These are phyloP conservation scores for Lentinula aciculospora DNA, from an alignment of 768 basidiomycete species.

Conservation along the genomic window DNA sequence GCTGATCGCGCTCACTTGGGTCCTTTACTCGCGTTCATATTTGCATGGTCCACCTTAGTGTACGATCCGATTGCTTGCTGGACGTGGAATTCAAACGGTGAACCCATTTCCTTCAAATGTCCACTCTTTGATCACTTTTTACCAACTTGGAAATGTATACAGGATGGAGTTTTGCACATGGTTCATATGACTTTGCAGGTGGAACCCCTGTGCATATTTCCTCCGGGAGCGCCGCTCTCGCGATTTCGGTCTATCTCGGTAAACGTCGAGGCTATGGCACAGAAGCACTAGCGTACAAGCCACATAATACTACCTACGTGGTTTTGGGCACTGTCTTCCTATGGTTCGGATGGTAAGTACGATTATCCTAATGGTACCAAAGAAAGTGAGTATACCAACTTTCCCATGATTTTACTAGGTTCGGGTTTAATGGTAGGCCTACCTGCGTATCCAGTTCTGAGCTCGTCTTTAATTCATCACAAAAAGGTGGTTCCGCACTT, in stretches of 20 bases:
- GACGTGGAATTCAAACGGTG: constrained; percentile 85
- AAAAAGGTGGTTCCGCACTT: not conserved
- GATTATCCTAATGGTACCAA: not conserved
- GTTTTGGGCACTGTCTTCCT: constrained; percentile 88
- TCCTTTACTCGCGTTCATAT: constrained; percentile 85
- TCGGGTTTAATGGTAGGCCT: constrained; percentile 91
- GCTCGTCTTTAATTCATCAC: not conserved
- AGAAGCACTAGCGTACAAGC: constrained; percentile 84
- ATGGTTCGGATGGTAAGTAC: constrained; percentile 77
- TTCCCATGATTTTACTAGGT: constrained; percentile 19
- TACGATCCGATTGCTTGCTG: constrained; percentile 96
- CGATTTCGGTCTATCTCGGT: constrained; percentile 87
- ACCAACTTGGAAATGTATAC: not conserved
- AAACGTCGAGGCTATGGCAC: constrained; percentile 91
- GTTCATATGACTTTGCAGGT: constrained; percentile 89
- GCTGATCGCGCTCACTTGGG: constrained; percentile 86
- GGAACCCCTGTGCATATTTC: constrained; percentile 97
- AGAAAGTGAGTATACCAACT: not conserved
- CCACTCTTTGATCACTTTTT: not conserved
- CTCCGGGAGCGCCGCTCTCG: constrained; percentile 87
- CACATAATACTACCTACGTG: constrained; percentile 90
- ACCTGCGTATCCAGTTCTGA: constrained; percentile 42
- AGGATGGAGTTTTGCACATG: constrained; percentile 70
- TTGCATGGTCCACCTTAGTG: constrained; percentile 82
- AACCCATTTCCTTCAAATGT: constrained; percentile 25